phyloP scores from a whole-genome alignment of 768 basidiomycete species.

The Boletus coccyginus region DNA sequence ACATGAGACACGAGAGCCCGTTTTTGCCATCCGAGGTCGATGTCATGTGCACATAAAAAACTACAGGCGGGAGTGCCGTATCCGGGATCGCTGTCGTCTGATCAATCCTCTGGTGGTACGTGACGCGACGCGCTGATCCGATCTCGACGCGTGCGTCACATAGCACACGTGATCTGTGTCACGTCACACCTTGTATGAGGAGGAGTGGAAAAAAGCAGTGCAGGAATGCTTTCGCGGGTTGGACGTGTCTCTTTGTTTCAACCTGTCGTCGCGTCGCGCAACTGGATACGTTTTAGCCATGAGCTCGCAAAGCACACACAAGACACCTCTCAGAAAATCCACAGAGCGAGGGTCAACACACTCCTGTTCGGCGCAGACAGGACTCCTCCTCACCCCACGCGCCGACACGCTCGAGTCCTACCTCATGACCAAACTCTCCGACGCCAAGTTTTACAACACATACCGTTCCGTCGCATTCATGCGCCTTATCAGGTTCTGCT shows the following conservation, averaged over 20 bases:
- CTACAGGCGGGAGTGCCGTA: constrained; percentile 99
- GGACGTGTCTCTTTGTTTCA: constrained; percentile 7
- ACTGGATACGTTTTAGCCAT: constrained; percentile 2
- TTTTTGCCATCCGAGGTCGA: constrained; percentile 49
- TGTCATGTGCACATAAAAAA: constrained; percentile 96
- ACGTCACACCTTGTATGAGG: not conserved
- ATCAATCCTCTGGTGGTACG: not conserved
- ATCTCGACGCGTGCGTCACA: too few relatives aligned
- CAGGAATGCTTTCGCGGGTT: not conserved
- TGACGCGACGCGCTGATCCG: too few relatives aligned
- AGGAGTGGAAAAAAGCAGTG: not conserved
- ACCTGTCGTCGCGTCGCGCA: not conserved
- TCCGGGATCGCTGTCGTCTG: constrained; percentile 69
- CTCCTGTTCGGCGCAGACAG: constrained; percentile 29
- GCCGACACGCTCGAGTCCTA: constrained; percentile 20
- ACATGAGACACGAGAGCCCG: constrained; percentile 92
- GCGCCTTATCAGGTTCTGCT: constrained; percentile 38
- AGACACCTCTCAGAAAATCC: constrained; percentile 11
- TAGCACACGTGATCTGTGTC: too few relatives aligned
- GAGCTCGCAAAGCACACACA: not conserved
- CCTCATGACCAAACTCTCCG: constrained; percentile 23
- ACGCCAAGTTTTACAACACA: constrained; percentile 25
- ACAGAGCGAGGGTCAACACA: constrained; percentile 24
- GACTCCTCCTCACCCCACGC: constrained; percentile 20
- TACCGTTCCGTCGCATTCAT: constrained; percentile 35